Evolutionary conservation across 1,284 basidiomycete genomes (phyloP).

Genomic region (Phylloboletellus chloephorus): DNA sequence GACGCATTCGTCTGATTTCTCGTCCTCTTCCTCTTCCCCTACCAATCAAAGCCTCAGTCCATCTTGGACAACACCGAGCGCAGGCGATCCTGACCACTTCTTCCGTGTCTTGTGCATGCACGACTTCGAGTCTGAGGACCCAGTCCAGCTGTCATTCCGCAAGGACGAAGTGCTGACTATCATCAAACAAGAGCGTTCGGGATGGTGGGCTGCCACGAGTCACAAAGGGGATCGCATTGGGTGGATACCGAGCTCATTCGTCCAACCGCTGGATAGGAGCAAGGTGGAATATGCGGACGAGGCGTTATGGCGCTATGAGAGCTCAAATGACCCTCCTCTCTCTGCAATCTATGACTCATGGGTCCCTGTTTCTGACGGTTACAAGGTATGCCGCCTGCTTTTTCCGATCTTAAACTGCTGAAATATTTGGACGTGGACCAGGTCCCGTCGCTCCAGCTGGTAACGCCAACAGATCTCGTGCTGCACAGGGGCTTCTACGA

Average conservation of each 20-base stretch:
- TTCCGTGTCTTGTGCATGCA: constrained; percentile 58
- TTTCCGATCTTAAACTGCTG: constrained; percentile 5
- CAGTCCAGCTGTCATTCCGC: constrained; percentile 55
- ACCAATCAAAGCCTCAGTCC: constrained; percentile 26
- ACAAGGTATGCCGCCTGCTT: constrained; percentile 12
- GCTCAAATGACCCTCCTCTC: constrained; percentile 5
- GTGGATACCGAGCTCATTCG: constrained; percentile 66
- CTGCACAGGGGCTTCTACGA: constrained; percentile 10
- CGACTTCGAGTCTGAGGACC: constrained; percentile 59
- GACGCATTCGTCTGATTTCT: constrained; percentile 1
- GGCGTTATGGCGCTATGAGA: constrained; percentile 3
- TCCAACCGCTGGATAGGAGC: constrained; percentile 34
- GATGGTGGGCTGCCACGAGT: constrained; percentile 77
- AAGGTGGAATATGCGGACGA: constrained; percentile 10
- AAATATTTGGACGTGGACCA: constrained; percentile 12
- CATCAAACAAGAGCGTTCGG: constrained; percentile 61
- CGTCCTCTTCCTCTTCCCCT: constrained; percentile 32
- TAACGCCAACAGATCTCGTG: constrained; percentile 21
- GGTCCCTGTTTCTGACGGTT: constrained; percentile 20
- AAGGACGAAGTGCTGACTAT: constrained; percentile 64
- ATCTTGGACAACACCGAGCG: constrained; percentile 29
- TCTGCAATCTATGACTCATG: constrained; percentile 17
- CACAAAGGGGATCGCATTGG: constrained; percentile 48
- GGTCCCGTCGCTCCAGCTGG: constrained; percentile 16
- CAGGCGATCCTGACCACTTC: constrained; percentile 22